Conservation (phyloP, 2,329 filamentous ascomycete genomes). For the Botrytis sinoallii region DNA sequence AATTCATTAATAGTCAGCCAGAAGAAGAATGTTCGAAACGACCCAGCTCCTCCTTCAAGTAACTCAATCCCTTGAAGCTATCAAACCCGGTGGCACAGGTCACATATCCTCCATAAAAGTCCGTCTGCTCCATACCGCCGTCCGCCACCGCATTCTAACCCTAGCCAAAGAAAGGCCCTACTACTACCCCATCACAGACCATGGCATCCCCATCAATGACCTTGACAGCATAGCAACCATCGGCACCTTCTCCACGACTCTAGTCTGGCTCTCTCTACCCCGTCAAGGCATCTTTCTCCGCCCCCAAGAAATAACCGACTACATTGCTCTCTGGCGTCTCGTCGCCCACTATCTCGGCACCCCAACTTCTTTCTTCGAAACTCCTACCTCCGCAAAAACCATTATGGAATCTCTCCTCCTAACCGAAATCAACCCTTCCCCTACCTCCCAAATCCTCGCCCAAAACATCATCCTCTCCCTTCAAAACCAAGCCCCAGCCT, state of each 20-base stretch:
- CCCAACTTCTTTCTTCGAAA: constrained; percentile 59
- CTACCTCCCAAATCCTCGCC: constrained; percentile 61
- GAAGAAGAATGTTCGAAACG: constrained; percentile 66
- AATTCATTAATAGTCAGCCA: constrained; percentile 47
- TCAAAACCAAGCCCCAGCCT: constrained; percentile 62
- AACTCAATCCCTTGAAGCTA: constrained; percentile 59
- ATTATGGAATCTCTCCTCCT: constrained; percentile 67
- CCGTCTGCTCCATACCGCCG: constrained; percentile 65
- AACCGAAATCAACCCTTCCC: constrained; percentile 63
- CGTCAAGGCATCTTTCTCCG: constrained; percentile 68
- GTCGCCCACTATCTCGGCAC: constrained; percentile 69
- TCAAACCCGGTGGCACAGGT: constrained; percentile 66
- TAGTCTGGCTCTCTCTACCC: constrained; percentile 68
- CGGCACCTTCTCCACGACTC: constrained; percentile 62
- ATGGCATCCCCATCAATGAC: constrained; percentile 70
- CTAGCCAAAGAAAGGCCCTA: constrained; percentile 53
- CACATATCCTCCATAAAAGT: constrained; percentile 64
- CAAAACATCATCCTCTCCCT: constrained; percentile 73
- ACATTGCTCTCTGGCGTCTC: constrained; percentile 73
- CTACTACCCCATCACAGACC: constrained; percentile 59
- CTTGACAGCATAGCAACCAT: constrained; percentile 73
- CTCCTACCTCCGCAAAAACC: constrained; percentile 52
- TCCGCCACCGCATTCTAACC: constrained; percentile 61
- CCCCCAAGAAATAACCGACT: constrained; percentile 62
- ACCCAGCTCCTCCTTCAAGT: constrained; percentile 74